phyloP scores from a whole-genome alignment of 202 grass and related monocot genomes.

The Setaria viridis region DNA sequence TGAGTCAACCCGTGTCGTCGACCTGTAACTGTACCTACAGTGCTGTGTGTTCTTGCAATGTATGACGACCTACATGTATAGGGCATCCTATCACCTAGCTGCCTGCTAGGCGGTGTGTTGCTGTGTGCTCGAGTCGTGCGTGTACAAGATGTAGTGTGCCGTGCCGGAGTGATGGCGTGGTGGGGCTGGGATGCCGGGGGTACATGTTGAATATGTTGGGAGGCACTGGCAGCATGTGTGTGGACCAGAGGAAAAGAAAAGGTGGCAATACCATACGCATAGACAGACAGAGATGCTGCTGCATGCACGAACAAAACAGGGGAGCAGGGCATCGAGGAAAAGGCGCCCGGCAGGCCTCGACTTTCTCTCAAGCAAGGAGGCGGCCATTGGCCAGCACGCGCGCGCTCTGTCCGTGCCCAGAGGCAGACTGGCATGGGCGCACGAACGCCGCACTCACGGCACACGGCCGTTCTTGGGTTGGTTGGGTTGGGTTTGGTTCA shows the following conservation, averaged over 20 bases:
- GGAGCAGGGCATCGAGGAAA: neutral
- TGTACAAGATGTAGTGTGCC: neutral
- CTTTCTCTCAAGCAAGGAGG: too few relatives aligned
- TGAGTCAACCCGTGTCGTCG: neutral
- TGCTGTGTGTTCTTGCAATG: neutral
- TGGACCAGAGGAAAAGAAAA: constrained; percentile 26
- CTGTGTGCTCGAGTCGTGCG: constrained; percentile 29
- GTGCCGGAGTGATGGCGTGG: neutral
- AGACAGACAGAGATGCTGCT: neutral
- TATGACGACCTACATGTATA: neutral
- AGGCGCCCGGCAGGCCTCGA: neutral
- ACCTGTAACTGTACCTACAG: neutral
- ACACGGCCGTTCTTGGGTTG: neutral
- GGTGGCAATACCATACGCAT: too few relatives aligned
- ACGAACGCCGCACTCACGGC: neutral
- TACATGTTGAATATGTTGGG: constrained; percentile 27
- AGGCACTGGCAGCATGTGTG: constrained; percentile 9
- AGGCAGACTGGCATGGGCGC: constrained; percentile 5
- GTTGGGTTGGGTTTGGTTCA: too few relatives aligned
- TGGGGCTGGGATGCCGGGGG: constrained; percentile 24
- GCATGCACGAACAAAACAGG: neutral
- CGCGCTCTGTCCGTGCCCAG: too few relatives aligned
- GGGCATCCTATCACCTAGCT: neutral
- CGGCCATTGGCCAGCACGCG: too few relatives aligned
- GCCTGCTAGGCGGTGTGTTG: neutral